These are phyloP conservation scores for Globisporangium radiosum DNA, from an alignment of 352 stramenopile species.

Conservation along the genomic window DNA sequence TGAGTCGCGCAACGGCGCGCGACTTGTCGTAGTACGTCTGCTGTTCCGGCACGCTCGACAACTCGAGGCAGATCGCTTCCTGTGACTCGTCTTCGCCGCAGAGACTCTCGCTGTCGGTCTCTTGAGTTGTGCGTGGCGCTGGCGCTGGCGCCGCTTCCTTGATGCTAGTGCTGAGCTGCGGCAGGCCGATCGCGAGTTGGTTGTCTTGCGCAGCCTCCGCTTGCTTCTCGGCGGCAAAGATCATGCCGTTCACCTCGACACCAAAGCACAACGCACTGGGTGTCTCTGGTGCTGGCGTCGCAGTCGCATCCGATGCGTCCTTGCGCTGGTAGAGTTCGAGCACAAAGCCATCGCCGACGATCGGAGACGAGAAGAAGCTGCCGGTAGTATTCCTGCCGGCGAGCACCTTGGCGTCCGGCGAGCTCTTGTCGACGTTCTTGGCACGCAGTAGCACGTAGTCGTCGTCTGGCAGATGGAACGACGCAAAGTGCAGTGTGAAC, in stretches of 20 bases:
- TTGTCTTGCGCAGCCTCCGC: slow-evolving; percentile 16
- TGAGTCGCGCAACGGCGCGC: slow-evolving; percentile 46
- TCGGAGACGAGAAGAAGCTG: slow-evolving; percentile 40
- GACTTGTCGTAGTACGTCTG: slow-evolving; percentile 39
- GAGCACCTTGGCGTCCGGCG: slow-evolving; percentile 17
- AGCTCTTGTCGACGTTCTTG: slow-evolving; percentile 15
- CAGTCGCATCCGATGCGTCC: slow-evolving; percentile 2
- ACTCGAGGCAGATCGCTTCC: slow-evolving; percentile 53
- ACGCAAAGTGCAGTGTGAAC: slow-evolving; percentile 54
- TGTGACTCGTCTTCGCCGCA: slow-evolving; percentile 63
- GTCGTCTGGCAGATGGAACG: slow-evolving; percentile 39
- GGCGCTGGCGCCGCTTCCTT: not conserved
- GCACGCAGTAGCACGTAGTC: slow-evolving; percentile 40
- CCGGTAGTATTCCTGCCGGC: slow-evolving; percentile 44
- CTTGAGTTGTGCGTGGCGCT: not conserved
- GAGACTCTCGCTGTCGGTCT: slow-evolving; percentile 40
- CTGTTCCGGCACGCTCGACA: slow-evolving; percentile 14
- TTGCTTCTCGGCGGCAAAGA: slow-evolving; percentile 33
- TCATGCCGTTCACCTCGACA: slow-evolving; percentile 42
- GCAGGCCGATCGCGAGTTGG: slow-evolving; percentile 18
- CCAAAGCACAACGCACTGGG: slow-evolving; percentile 23
- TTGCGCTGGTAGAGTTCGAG: slow-evolving; percentile 33
- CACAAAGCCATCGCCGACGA: slow-evolving; percentile 35
- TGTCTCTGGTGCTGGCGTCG: not conserved
- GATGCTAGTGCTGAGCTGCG: slow-evolving; percentile 9